These are phyloP conservation scores for Amylocystis lapponica DNA, from an alignment of 768 basidiomycete genomes.

Conservation along the genomic window DNA sequence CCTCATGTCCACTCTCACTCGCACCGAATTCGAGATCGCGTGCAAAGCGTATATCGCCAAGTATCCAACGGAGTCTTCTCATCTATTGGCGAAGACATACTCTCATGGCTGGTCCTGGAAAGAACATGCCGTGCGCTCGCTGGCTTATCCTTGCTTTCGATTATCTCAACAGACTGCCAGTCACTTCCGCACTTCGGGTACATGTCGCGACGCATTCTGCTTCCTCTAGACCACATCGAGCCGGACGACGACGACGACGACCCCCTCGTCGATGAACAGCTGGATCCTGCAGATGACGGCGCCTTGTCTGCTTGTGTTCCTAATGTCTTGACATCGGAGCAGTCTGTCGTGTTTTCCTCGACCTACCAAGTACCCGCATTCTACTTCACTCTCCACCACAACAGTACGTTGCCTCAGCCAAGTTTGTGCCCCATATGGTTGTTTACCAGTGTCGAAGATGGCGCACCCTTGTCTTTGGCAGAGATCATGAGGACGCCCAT, in stretches of 20 bases:
- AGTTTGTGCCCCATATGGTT: too few species aligned
- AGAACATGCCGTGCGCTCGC: conserved; percentile 54
- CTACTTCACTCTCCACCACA: conserved; percentile 68
- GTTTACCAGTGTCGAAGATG: conserved; percentile 39
- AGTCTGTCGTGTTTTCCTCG: conserved; percentile 72
- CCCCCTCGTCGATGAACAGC: conserved; percentile 6
- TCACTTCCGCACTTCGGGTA: conserved; percentile 24
- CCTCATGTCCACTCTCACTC: conserved; percentile 44
- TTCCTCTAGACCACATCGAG: conserved; percentile 7
- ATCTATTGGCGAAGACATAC: conserved; percentile 6
- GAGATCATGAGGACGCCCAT: conserved; percentile 54
- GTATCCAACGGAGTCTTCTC: conserved; percentile 8
- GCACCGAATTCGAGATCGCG: conserved; percentile 52
- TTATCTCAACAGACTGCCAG: conserved; percentile 13
- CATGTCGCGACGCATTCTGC: conserved; percentile 19
- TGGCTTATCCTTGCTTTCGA: conserved; percentile 1
- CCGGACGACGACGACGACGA: conserved; percentile 2
- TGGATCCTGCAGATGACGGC: conserved; percentile 29
- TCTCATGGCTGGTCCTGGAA: conserved; percentile 52
- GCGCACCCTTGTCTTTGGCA: conserved; percentile 51
- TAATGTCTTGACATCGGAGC: conserved; percentile 39
- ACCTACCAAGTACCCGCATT: conserved; percentile 81
- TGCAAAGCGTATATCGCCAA: conserved; percentile 46
- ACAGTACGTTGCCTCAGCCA: conserved; percentile 57
- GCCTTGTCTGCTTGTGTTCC: conserved; percentile 25